Conservation (phyloP, 352 stramenopile species). For the Hyaloperonospora arabidopsidis region DNA sequence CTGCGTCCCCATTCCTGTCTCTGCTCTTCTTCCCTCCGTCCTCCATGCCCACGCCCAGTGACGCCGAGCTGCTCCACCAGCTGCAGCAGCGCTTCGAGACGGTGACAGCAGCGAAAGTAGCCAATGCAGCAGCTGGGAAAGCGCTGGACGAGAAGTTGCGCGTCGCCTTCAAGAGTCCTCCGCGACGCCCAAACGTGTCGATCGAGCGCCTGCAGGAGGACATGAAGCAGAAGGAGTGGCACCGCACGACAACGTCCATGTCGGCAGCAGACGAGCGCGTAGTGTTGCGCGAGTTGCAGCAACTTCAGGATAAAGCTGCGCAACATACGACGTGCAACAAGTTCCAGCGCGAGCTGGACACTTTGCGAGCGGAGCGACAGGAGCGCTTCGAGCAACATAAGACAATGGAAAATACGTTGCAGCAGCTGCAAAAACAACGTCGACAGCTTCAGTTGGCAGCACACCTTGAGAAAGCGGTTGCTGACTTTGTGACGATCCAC, state of each 20-base stretch:
- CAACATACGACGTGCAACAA: slow-evolving; percentile 42
- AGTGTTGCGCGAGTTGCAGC: slow-evolving; percentile 57
- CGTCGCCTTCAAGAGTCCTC: slow-evolving; percentile 58
- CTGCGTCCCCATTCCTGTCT: too few species aligned
- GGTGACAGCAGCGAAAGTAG: slow-evolving; percentile 28
- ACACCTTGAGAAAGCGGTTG: slow-evolving; percentile 27
- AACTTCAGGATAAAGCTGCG: slow-evolving; percentile 47
- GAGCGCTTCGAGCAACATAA: slow-evolving; percentile 54
- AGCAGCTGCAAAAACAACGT: slow-evolving; percentile 40
- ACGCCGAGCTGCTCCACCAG: slow-evolving; percentile 44
- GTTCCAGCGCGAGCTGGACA: slow-evolving; percentile 60
- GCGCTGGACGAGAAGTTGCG: slow-evolving; percentile 66
- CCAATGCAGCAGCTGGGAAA: slow-evolving; percentile 54
- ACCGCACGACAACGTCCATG: slow-evolving; percentile 67
- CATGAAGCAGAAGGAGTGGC: slow-evolving; percentile 52
- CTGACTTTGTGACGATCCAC: slow-evolving; percentile 45
- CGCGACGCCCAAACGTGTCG: slow-evolving; percentile 49
- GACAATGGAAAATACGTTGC: slow-evolving; percentile 38
- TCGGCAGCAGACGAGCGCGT: slow-evolving; percentile 61
- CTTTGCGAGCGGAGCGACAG: slow-evolving; percentile 44
- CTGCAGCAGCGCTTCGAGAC: slow-evolving; percentile 44
- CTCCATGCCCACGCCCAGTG: slow-evolving; percentile 30
- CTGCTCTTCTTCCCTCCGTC: not conserved
- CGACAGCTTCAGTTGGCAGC: slow-evolving; percentile 49
- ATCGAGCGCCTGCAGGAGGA: slow-evolving; percentile 44